These are phyloP conservation scores for Anisodus acutangulus DNA, from an alignment of 257 asterid species.

Conservation along the genomic window DNA sequence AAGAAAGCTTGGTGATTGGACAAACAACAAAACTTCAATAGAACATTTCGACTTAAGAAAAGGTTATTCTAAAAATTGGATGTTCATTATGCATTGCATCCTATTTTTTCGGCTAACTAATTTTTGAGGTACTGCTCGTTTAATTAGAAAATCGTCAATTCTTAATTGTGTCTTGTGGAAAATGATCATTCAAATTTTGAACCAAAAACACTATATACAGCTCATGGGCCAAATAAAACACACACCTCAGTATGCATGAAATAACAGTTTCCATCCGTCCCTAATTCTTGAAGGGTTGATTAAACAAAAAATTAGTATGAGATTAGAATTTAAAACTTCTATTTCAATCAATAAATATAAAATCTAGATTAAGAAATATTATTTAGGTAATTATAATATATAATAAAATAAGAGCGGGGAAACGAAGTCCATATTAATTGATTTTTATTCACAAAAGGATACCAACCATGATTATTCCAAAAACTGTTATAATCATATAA, in stretches of 20 bases:
- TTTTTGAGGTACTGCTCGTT: background rate
- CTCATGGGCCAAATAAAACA: background rate
- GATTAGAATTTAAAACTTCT: background rate
- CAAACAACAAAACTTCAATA: background rate
- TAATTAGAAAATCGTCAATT: background rate
- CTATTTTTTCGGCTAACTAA: no score
- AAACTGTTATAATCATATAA: no score
- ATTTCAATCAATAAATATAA: background rate
- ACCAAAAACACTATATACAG: background rate
- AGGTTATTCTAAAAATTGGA: background rate
- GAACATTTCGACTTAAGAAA: background rate
- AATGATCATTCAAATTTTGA: background rate
- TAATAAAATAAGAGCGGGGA: no score
- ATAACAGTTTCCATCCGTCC: background rate
- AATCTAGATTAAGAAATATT: background rate
- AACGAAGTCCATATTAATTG: background rate
- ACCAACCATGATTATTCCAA: no score
- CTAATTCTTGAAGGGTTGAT: background rate
- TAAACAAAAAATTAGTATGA: background rate
- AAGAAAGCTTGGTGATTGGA: background rate
- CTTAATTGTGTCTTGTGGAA: background rate
- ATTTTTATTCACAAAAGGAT: no score
- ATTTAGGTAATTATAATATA: background rate
- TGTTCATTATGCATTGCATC: no score
- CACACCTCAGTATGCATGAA: background rate